Conservation (phyloP, 1,139 yeast species). For the Trichomonascaceae sp. region DNA sequence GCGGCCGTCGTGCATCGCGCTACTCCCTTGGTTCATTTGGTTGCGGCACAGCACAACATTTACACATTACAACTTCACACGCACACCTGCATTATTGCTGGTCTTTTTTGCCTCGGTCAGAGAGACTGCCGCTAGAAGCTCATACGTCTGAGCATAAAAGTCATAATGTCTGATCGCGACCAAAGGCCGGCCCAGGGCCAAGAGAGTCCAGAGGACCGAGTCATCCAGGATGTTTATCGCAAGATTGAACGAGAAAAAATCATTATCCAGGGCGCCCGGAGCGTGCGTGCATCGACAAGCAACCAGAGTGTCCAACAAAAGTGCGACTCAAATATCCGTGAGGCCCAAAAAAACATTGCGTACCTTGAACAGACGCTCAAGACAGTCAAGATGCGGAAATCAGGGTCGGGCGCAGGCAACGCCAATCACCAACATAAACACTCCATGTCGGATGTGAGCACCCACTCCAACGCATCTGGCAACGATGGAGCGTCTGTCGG, state of each 20-base stretch:
- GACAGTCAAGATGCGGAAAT: conserved; percentile 3
- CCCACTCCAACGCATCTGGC: conserved; percentile 6
- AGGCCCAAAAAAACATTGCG: conserved; percentile 82
- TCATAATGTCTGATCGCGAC: too few relatives aligned
- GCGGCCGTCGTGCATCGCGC: too few relatives aligned
- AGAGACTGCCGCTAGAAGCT: too few relatives aligned
- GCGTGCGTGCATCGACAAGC: conserved; percentile 61
- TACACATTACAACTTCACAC: too few relatives aligned
- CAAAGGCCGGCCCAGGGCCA: background rate
- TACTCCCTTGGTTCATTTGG: too few relatives aligned
- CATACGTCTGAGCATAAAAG: too few relatives aligned
- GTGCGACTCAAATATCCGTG: conserved; percentile 82
- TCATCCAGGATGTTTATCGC: conserved; percentile 49
- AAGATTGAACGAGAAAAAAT: conserved; percentile 83
- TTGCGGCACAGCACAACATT: too few relatives aligned
- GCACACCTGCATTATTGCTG: too few relatives aligned
- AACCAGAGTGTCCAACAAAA: conserved; percentile 78
- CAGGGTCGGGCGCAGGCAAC: conserved; percentile 1
- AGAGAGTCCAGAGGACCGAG: conserved; percentile 13
- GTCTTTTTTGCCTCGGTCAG: too few relatives aligned
- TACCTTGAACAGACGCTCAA: conserved; percentile 69
- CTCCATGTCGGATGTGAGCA: conserved; percentile 8
- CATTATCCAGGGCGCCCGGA: conserved; percentile 76
- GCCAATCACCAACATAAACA: conserved; percentile 9
- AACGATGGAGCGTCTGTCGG: too few relatives aligned